Percentiles rank a stretch among this genome's conserved stretches.
phyloP scores from a whole-genome alignment of 768 basidiomycete species.

The Kwoniella pini region DNA sequence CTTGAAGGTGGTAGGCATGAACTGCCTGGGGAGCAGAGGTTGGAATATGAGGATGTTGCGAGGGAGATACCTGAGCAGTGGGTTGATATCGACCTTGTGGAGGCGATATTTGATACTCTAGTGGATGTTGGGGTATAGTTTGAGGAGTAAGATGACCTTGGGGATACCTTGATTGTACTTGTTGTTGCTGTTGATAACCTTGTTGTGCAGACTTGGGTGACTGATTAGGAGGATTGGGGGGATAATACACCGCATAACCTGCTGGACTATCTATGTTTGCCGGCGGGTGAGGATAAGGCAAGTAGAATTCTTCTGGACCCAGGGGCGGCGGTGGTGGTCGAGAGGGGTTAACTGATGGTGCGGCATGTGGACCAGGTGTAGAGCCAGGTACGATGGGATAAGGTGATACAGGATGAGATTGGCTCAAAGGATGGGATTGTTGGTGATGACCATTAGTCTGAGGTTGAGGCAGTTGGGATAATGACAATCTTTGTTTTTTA shows the following conservation, averaged over 20 bases:
- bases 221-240: constrained; percentile 9
- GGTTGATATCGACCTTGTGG: not conserved
- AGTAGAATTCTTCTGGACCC: constrained; percentile 18
- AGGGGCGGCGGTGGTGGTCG: constrained; percentile 21
- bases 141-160: not conserved
- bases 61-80: not conserved
- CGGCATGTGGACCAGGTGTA: not conserved
- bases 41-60: not conserved
- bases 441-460: constrained; percentile 2
- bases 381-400: constrained; percentile 13
- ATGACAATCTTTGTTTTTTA: constrained; percentile 18
- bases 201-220: not conserved
- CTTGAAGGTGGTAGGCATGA: too few species aligned
- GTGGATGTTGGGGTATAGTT: not conserved
- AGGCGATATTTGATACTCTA: not conserved
- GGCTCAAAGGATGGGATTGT: not conserved
- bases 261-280: constrained; percentile 11
- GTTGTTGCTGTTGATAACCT: not conserved
- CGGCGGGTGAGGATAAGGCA: constrained; percentile 22
- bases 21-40: too few species aligned
- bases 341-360: not conserved
- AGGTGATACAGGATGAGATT: not conserved
- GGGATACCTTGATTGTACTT: not conserved
- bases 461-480: not conserved
- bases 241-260: constrained; percentile 26